Conservation (phyloP, 2,329 filamentous ascomycete species). For the Ophiostoma piceae region DNA sequence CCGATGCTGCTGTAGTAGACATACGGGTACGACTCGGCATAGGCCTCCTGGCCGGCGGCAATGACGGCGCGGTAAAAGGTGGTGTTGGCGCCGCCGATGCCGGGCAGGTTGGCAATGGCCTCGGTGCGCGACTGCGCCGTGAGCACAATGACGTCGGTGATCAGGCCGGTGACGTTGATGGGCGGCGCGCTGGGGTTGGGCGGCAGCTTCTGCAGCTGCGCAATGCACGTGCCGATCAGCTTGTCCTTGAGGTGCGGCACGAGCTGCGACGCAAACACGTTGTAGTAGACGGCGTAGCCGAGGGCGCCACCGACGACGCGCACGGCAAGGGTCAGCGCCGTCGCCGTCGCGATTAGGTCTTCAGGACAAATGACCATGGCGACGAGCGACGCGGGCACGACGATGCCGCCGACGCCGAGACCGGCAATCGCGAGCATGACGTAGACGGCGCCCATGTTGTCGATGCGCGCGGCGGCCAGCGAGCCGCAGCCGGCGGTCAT, state of each 20-base stretch:
- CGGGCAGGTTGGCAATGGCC: constrained; percentile 44
- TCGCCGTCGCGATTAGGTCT: constrained; percentile 64
- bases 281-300: constrained; percentile 56
- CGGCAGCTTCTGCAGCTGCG: constrained; percentile 36
- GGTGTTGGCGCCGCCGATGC: constrained; percentile 40
- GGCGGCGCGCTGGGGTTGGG: constrained; percentile 7
- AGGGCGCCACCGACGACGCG: constrained; percentile 63
- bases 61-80: constrained; percentile 42
- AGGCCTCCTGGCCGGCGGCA: constrained; percentile 51
- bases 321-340: constrained; percentile 63
- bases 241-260: constrained; percentile 41
- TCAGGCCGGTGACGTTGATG: constrained; percentile 20
- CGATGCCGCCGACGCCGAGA: constrained; percentile 61
- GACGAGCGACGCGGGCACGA: constrained; percentile 63
- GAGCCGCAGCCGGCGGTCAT: constrained; percentile 62
- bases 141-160: constrained; percentile 44
- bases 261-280: constrained; percentile 48
- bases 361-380: constrained; percentile 65
- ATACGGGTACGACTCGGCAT: constrained; percentile 53
- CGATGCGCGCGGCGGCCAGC: constrained; percentile 44
- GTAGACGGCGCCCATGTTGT: constrained; percentile 53
- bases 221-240: constrained; percentile 47
- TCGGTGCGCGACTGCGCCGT: constrained; percentile 49
- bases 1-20: constrained; percentile 58
- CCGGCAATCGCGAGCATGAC: constrained; percentile 56